Base-by-base conservation (phyloP, 768 basidiomycete species). In the Podaxis sp. region DNA sequence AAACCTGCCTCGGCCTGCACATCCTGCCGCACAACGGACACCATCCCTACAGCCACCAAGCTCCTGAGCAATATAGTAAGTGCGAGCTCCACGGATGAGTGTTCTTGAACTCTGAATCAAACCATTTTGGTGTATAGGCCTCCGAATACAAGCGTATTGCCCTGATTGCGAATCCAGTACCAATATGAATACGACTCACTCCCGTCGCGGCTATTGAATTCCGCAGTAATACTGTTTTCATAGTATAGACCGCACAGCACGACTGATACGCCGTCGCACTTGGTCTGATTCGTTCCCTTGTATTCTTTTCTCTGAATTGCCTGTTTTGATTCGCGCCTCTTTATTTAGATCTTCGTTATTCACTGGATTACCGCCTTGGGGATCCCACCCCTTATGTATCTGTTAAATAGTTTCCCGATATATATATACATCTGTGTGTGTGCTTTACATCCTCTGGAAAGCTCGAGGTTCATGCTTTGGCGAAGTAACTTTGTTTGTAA, bases 61-160 rank as follows among this genome's bases (percentile, higher is more conserved):
- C n/a, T 22, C 72, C 72, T 8, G 69, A 73, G 41, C 68, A 71
- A 15, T 69, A 71, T 29, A 65, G 72, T 73, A 25, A 64, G 70
- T 50, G 12, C 13, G 49, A 22, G 13, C 55, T 50, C 19, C 11
- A 12, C n/a, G 3, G 17, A 38, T 19, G 25, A 13, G 9, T n/a
- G 15, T 0, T 36, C 19, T 46, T 4, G 47, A 50, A 36, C 22
- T 36, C 29, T 57, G 24, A 51, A 40, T 24, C 41, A 46, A 24
- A 1, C 40, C 24, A 12, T 38, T 43, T 43, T 15, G 33, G 19
- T 40, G 13, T 22, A 17, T 43, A 83, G 82, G 78, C n/a, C 81
- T 77, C 0, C 74, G 75, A 49, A 76, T 82, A 60, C 70, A 77
- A 57, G 73, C 72, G 52, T 63, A 70, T 59, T 83, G 81, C 63